Evolutionary conservation across 2,329 filamentous ascomycete species (phyloP).

Genomic region (Fusarium lyarnte): DNA sequence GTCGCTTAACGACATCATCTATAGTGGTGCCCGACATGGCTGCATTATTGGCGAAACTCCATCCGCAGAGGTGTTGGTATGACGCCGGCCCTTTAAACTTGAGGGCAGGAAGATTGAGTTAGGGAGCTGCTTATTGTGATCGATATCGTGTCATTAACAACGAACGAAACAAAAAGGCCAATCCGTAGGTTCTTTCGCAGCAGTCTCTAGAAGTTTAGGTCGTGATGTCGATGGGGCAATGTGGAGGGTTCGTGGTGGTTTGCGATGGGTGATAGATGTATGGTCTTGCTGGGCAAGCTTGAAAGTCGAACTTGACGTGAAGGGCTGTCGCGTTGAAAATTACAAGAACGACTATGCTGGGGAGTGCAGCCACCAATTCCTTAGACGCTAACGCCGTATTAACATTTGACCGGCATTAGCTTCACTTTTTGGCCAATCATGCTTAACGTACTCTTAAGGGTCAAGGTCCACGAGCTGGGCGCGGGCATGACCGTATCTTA

Average conservation of each 20-base stretch:
- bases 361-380: constrained; percentile 53
- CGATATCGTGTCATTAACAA: constrained; percentile 8
- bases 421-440: not conserved
- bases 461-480: not conserved
- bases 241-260: not conserved
- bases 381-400: constrained; percentile 52
- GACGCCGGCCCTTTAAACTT: constrained; percentile 28
- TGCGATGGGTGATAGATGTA: not conserved
- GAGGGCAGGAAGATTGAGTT: constrained; percentile 31
- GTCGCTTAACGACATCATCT: constrained; percentile 71
- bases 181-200: not conserved
- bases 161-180: not conserved
- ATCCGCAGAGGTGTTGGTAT: constrained; percentile 45
- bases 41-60: constrained; percentile 58
- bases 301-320: constrained; percentile 34
- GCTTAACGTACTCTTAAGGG: not conserved
- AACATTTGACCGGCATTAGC: constrained; percentile 49
- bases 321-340: constrained; percentile 52
- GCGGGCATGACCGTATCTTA: constrained; percentile 8
- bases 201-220: not conserved
- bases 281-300: constrained; percentile 7
- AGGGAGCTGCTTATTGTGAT: constrained; percentile 38
- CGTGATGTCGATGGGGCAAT: not conserved
- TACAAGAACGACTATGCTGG: constrained; percentile 51
- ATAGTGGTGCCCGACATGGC: constrained; percentile 69